A percentile compares a stretch with the other conserved stretches of the same genome.
These are phyloP conservation scores for Huiozyma sinensis DNA, from an alignment of 805 yeast genomes.

Conservation along the genomic window DNA sequence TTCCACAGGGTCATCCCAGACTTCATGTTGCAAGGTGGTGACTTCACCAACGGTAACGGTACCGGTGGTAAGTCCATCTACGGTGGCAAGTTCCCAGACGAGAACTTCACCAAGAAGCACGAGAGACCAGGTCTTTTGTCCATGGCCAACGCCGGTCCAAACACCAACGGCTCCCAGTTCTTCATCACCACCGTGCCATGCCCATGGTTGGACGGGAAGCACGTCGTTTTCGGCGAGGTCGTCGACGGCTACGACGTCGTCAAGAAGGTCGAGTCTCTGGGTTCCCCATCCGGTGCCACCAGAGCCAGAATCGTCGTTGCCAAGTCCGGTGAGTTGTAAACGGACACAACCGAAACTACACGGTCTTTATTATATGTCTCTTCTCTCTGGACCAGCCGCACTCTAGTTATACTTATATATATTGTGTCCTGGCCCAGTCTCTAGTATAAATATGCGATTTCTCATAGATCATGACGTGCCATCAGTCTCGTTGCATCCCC, in stretches of 20 bases:
- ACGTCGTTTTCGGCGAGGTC: conserved; percentile 93
- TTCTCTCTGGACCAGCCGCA: too few species aligned
- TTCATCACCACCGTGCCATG: conserved; percentile 84
- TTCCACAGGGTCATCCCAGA: conserved; percentile 98
- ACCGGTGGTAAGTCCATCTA: conserved; percentile 93
- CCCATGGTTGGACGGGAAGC: conserved; percentile 89
- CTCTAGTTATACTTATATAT: too few species aligned
- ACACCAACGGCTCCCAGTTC: conserved; percentile 96
- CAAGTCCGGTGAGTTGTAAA: conserved; percentile 36
- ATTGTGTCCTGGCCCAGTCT: too few species aligned
- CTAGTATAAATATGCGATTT: too few species aligned
- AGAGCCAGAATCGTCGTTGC: conserved; percentile 55
- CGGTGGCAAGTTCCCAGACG: conserved; percentile 67
- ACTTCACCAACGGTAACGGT: conserved; percentile 87
- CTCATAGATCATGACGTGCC: too few species aligned
- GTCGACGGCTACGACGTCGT: conserved; percentile 76
- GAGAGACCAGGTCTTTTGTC: conserved; percentile 73
- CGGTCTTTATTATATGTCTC: too few species aligned
- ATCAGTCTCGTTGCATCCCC: too few species aligned
- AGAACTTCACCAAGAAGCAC: conserved; percentile 67
- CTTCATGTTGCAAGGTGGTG: conserved; percentile 98
- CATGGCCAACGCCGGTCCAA: conserved; percentile 98
- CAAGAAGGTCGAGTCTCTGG: conserved; percentile 71
- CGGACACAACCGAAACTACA: neutral
- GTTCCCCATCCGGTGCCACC: conserved; percentile 68